Conservation (phyloP, 2,329 filamentous ascomycete species). For the Mycocentrospora acerina region DNA sequence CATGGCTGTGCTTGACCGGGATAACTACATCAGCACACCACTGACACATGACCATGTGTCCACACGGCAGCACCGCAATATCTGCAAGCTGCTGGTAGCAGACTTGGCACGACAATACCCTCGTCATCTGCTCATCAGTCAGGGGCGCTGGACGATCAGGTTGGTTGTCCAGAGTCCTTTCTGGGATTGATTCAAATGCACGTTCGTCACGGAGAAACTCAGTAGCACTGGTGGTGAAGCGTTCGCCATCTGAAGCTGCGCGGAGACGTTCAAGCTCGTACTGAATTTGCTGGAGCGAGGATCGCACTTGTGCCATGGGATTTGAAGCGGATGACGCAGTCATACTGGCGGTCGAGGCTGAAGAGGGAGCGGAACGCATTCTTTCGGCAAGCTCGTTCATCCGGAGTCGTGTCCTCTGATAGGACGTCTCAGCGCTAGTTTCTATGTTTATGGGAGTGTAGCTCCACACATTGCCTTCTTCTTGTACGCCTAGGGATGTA, state of each 20-base stretch:
- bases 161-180: slow-evolving; percentile 47
- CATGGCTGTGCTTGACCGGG: slow-evolving; percentile 46
- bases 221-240: slow-evolving; percentile 5
- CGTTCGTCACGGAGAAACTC: slow-evolving; percentile 16
- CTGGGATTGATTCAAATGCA: slow-evolving; percentile 11
- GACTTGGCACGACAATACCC: slow-evolving; percentile 55
- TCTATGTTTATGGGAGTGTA: slow-evolving; percentile 10
- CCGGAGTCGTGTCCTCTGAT: too few species aligned
- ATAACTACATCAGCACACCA: slow-evolving; percentile 57
- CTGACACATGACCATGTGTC: slow-evolving; percentile 56
- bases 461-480: slow-evolving; percentile 26
- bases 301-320: slow-evolving; percentile 13
- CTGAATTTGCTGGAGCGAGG: slow-evolving; percentile 19
- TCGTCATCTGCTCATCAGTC: slow-evolving; percentile 51
- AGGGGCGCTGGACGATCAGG: slow-evolving; percentile 51
- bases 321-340: slow-evolving; percentile 4
- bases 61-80: slow-evolving; percentile 55
- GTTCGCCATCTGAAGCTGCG: slow-evolving; percentile 15
- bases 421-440: too few species aligned
- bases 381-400: too few species aligned
- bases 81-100: slow-evolving; percentile 57
- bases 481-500: slow-evolving; percentile 10
- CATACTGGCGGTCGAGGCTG: background rate
- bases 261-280: slow-evolving; percentile 20
- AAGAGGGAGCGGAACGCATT: background rate